Percentiles rank a stretch among this genome's conserved stretches.
Evolutionary conservation across 192 early-diverging fungal species (phyloP).

Genomic region (Backusella sp.): DNA sequence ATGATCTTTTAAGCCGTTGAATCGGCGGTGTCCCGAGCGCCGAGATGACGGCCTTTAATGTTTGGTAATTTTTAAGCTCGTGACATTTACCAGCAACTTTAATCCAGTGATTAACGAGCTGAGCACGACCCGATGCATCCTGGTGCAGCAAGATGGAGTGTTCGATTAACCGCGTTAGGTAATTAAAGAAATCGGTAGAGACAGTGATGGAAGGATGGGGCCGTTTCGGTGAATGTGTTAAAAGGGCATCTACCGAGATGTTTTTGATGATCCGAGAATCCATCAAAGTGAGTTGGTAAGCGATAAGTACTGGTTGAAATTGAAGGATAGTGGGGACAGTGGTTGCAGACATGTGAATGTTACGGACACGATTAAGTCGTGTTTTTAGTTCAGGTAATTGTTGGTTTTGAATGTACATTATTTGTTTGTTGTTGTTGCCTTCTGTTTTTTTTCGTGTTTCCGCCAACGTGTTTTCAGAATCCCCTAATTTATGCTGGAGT

Average conservation of each 20-base stretch:
- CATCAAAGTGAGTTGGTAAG: conserved; percentile 63
- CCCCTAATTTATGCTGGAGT: conserved; percentile 37
- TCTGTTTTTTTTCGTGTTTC: conserved; percentile 16
- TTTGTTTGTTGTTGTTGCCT: background rate
- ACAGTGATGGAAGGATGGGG: conserved; percentile 58
- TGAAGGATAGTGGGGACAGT: conserved; percentile 54
- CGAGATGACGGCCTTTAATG: conserved; percentile 61
- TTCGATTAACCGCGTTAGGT: conserved; percentile 67
- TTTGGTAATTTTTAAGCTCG: conserved; percentile 63
- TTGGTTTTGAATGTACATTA: background rate
- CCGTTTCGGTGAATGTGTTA: conserved; percentile 55
- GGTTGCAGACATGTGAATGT: conserved; percentile 43
- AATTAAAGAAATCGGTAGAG: conserved; percentile 74
- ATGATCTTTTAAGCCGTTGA: conserved; percentile 65
- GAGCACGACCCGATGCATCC: conserved; percentile 55
- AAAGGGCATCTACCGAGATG: conserved; percentile 53
- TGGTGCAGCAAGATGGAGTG: conserved; percentile 57
- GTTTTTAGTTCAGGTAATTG: conserved; percentile 35
- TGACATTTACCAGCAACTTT: conserved; percentile 57
- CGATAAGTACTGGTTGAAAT: conserved; percentile 57
- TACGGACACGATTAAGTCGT: conserved; percentile 44
- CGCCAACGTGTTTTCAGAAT: conserved; percentile 12
- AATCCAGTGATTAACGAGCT: conserved; percentile 62
- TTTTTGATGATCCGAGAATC: conserved; percentile 63
- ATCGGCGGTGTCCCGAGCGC: conserved; percentile 68